Percentiles rank a stretch among this genome's conserved stretches.
These are phyloP conservation scores for Plantago coronopus DNA, from an alignment of 305 asterid genomes.

Conservation along the genomic window DNA sequence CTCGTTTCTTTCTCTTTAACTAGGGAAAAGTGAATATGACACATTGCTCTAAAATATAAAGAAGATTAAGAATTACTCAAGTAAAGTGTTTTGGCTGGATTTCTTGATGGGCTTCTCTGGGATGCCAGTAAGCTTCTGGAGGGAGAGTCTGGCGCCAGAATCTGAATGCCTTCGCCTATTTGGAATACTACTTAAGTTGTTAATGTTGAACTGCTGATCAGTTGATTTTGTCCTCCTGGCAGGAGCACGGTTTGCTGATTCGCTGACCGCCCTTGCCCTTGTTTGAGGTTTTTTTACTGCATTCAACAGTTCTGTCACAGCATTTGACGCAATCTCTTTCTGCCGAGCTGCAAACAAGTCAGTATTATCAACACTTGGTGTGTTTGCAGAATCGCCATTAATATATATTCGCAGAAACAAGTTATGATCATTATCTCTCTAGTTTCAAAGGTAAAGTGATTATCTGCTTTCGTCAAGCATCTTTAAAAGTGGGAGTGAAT, in stretches of 20 bases:
- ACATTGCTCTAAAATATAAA: neutral
- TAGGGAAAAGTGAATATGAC: too few species aligned
- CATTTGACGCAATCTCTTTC: slow-evolving; percentile 63
- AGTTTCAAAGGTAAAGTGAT: too few species aligned
- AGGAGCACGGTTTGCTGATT: slow-evolving; percentile 75
- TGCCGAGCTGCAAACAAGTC: slow-evolving; percentile 54
- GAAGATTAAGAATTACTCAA: neutral
- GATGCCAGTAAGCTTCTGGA: slow-evolving; percentile 65
- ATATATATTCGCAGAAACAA: neutral
- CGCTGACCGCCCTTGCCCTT: slow-evolving; percentile 77
- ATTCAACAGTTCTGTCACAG: slow-evolving; percentile 72
- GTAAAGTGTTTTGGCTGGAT: slow-evolving; percentile 8
- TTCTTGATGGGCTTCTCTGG: slow-evolving; percentile 63
- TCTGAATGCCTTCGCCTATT: slow-evolving; percentile 73
- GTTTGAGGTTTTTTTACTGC: slow-evolving; percentile 77
- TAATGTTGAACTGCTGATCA: slow-evolving; percentile 33
- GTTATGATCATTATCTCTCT: too few species aligned
- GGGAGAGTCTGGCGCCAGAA: slow-evolving; percentile 59
- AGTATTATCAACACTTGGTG: neutral
- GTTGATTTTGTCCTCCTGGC: slow-evolving; percentile 51
- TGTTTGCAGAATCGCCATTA: neutral
- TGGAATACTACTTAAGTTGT: slow-evolving; percentile 25
- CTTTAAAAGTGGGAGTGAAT: too few species aligned
- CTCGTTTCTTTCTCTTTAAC: too few species aligned
- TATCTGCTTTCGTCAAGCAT: too few species aligned